These are phyloP conservation scores for Exophiala sp. DNA, from an alignment of 2,329 filamentous ascomycete species.

Conservation along the genomic window DNA sequence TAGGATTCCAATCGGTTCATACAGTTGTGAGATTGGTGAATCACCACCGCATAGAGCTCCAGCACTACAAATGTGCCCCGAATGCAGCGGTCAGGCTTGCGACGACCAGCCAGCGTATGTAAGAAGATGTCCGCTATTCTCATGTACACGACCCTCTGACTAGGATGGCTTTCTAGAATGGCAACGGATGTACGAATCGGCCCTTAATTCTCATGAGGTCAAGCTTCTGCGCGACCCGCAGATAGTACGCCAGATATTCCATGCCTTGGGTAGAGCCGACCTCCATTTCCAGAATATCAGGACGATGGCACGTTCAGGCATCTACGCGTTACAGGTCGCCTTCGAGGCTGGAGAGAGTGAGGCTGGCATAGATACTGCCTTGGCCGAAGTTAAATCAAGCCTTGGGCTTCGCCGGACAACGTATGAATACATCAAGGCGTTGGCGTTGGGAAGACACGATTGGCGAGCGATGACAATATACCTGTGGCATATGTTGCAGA, in stretches of 20 bases:
- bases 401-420: neutral
- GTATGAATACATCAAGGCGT: conserved; percentile 7
- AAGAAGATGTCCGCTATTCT: neutral
- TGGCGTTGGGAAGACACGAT: conserved; percentile 9
- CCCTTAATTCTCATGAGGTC: conserved; percentile 2
- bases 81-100: conserved; percentile 2
- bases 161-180: conserved; percentile 3
- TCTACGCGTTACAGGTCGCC: conserved; percentile 9
- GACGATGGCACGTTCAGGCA: conserved; percentile 4
- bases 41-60: conserved; percentile 3
- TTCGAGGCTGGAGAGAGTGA: conserved; percentile 14
- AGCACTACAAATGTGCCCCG: neutral
- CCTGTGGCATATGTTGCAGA: conserved; percentile 7
- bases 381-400: conserved; percentile 8
- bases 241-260: conserved; percentile 12
- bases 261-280: conserved; percentile 11
- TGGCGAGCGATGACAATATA: conserved; percentile 18
- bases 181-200: conserved; percentile 6
- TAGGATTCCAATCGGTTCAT: conserved; percentile 12
- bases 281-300: conserved; percentile 12
- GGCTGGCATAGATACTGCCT: conserved; percentile 14
- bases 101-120: conserved; percentile 8
- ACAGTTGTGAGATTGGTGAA: conserved; percentile 8
- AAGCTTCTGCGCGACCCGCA: conserved; percentile 10
- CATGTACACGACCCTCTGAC: neutral